Evolutionary conservation across 2,329 filamentous ascomycete species (phyloP).

Genomic region (Neoarthrinium moseri): DNA sequence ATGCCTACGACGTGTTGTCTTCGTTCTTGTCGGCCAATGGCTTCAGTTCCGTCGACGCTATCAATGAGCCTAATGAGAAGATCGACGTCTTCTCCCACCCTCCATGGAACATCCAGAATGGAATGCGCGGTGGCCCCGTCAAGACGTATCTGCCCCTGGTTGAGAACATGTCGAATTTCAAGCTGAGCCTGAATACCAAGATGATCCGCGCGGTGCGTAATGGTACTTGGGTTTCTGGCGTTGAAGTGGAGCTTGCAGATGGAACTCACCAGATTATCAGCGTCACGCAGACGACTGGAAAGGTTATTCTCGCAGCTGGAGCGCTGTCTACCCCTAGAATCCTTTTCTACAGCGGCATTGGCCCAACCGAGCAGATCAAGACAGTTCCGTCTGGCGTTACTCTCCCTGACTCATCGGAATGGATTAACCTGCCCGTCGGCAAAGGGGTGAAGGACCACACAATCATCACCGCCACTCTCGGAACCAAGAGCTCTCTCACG

Average conservation of each 20-base stretch:
- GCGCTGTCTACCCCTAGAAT: constrained; percentile 56
- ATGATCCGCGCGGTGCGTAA: constrained; percentile 21
- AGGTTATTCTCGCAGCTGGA: constrained; percentile 54
- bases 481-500: constrained; percentile 10
- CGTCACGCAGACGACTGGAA: constrained; percentile 47
- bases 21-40: constrained; percentile 15
- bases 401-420: constrained; percentile 30
- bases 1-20: constrained; percentile 14
- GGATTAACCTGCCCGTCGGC: constrained; percentile 38
- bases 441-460: constrained; percentile 34
- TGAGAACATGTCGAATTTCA: constrained; percentile 15
- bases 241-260: constrained; percentile 47
- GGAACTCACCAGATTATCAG: constrained; percentile 51
- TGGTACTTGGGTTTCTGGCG: constrained; percentile 49
- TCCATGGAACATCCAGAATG: constrained; percentile 44
- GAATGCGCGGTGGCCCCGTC: constrained; percentile 16
- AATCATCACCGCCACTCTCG: constrained; percentile 12
- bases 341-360: constrained; percentile 57
- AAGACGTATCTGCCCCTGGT: constrained; percentile 16
- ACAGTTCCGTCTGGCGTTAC: constrained; percentile 27
- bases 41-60: constrained; percentile 12
- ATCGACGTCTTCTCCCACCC: constrained; percentile 37
- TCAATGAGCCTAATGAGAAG: constrained; percentile 16
- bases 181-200: constrained; percentile 18
- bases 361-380: constrained; percentile 45